phyloP scores from a whole-genome alignment of 73 alveolate species.

The Symbiodinium natans region DNA sequence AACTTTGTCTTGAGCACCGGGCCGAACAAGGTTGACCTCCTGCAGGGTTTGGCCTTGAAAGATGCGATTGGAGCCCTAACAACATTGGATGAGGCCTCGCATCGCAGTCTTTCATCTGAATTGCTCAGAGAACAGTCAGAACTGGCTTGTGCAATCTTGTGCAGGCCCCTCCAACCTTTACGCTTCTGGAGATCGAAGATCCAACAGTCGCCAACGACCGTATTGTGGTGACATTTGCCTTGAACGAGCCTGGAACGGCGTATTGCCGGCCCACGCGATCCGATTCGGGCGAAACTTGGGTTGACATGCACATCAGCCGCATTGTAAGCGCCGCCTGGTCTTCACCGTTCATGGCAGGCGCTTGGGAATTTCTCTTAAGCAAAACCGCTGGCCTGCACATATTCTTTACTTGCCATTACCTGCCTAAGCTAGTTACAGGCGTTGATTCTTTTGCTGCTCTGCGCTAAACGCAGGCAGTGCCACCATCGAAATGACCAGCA shows the following conservation, averaged over 20 bases:
- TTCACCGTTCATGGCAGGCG: constrained; percentile 3
- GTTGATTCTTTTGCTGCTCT: no score
- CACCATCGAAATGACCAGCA: constrained; percentile 29
- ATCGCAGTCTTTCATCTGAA: not conserved
- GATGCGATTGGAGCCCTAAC: constrained; percentile 30
- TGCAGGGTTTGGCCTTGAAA: not conserved
- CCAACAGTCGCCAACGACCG: constrained; percentile 49
- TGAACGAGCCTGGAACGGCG: constrained; percentile 67
- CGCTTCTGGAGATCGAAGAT: constrained; percentile 30
- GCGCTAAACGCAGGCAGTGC: constrained; percentile 28
- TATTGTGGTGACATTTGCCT: constrained; percentile 23
- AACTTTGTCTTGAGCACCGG: not conserved
- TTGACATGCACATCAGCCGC: constrained; percentile 49
- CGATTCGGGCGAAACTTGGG: constrained; percentile 24
- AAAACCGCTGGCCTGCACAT: no score
- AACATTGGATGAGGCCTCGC: constrained; percentile 33
- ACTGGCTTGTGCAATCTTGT: not conserved
- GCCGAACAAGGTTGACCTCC: constrained; percentile 52
- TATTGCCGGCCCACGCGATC: constrained; percentile 52
- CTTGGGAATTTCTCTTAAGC: not conserved
- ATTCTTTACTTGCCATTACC: no score
- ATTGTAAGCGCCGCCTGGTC: constrained; percentile 51
- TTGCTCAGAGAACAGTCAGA: not conserved
- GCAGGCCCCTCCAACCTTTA: constrained; percentile 48
- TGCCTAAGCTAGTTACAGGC: no score